Evolutionary conservation across 305 asterid species (phyloP), one percentile per base, ranked within the genome.

Genomic region (Andrographis paniculata): DNA sequence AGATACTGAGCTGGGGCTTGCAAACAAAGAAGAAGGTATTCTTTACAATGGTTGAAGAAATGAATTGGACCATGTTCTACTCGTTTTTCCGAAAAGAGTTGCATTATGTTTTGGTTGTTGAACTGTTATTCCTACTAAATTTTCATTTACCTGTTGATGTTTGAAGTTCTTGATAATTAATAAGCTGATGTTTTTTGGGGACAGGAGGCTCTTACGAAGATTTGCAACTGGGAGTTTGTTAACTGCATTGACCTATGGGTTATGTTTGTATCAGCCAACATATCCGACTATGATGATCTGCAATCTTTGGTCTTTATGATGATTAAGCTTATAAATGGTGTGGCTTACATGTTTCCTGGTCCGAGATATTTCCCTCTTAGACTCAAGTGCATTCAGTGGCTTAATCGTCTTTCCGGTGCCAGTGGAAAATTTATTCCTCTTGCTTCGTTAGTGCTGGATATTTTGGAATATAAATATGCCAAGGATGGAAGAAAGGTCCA

Each of bases 291-390:
- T 59, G 95, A 75, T 65, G 95, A 75, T 65, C 72, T 80, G 68
- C 81, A 74, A 39, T 58, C 77, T 55, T 66, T 81, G 64, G 58
- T 83, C 59, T 70, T 71, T 64, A 59, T 50, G 57, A 63, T 63
- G 58, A 65, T 67, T 73, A 92, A 79, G 63, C 77, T 91, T 61
- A 66, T 91, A 56, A 75, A 69, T 59, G 94, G 94, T 50, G 56
- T 91, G 50, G 82, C 82, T 58, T 60, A 64, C 72, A 56, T 75
- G 79, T 87, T 83, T 68, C 66, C 84, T 48, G 99, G 94, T 52
- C 79, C 89, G 39, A 86, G 95, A 83, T 83, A 91, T 62, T 82
- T 83, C 71, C 96, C 96, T 46, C 62, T 91, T 33, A 70, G 95
- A 61, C 74, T 91, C 53, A 83, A 84, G 75, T 91, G 93, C 67